Conservation (phyloP, 257 asterid species). For the Solanum ossicruentum region DNA sequence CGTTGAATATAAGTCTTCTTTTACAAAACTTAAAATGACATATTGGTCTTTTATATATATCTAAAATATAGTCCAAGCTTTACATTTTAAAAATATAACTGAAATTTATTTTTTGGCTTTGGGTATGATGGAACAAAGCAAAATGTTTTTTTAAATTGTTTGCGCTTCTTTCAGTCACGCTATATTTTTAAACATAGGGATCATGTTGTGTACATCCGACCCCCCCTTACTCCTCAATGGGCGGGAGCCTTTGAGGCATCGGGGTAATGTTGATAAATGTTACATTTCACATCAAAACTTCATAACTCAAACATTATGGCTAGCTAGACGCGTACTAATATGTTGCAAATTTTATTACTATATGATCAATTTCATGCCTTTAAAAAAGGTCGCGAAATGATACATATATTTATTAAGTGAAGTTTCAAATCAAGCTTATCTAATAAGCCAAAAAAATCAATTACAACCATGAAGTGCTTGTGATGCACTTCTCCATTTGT, state of each 20-base stretch:
- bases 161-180: too few relatives aligned
- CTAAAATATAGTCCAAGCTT: neutral
- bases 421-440: constrained; percentile 15
- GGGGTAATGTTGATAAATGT: too few relatives aligned
- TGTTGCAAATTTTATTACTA: neutral
- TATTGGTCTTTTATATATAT: neutral
- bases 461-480: constrained; percentile 7
- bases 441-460: constrained; percentile 11
- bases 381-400: neutral
- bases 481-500: neutral
- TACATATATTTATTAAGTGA: neutral
- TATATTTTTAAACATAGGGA: too few relatives aligned
- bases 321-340: neutral
- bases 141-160: too few relatives aligned
- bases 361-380: neutral
- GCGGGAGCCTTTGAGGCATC: too few relatives aligned
- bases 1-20: too few relatives aligned
- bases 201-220: too few relatives aligned
- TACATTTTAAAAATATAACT: neutral
- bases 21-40: neutral
- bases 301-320: neutral
- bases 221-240: too few relatives aligned
- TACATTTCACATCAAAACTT: neutral
- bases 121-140: too few relatives aligned
- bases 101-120: too few relatives aligned